Evolutionary conservation across 306 rosid species (phyloP).

Genomic region (Potentilla sterilis): DNA sequence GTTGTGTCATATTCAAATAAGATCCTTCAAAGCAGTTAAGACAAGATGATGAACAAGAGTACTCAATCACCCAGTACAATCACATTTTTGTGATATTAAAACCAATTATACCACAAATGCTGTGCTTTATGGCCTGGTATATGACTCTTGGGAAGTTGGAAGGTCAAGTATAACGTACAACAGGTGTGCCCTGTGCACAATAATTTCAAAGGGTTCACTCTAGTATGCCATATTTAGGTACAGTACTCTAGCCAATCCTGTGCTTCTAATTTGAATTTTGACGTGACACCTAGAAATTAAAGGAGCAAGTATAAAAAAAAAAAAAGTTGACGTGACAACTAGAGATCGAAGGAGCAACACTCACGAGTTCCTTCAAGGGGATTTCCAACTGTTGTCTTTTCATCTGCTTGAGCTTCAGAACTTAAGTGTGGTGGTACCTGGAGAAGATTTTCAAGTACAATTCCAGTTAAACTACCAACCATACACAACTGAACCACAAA

Average conservation of each 20-base stretch:
- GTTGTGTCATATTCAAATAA: background rate
- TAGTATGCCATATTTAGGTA: background rate
- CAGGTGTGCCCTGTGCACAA: background rate
- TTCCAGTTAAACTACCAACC: slow-evolving; percentile 1
- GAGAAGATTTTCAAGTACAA: slow-evolving; percentile 20
- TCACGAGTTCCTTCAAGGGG: slow-evolving; percentile 64
- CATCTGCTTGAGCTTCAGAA: slow-evolving; percentile 44
- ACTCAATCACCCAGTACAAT: background rate
- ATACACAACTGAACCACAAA: background rate
- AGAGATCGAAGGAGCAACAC: slow-evolving; percentile 25
- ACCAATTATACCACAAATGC: background rate
- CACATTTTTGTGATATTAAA: background rate
- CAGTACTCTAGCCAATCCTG: background rate
- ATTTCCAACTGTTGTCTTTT: slow-evolving; percentile 37
- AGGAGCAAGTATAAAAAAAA: background rate
- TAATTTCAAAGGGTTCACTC: background rate
- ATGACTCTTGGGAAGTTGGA: background rate
- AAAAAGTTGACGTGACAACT: background rate
- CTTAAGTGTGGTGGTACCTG: slow-evolving; percentile 53
- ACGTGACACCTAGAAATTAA: background rate
- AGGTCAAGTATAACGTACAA: background rate
- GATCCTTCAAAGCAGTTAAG: background rate
- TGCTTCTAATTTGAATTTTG: background rate
- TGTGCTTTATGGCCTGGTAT: background rate
- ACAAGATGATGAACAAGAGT: background rate